Evolutionary conservation across 192 early-diverging fungal genomes (phyloP).

Genomic region (Paraglomus brasilianum): DNA sequence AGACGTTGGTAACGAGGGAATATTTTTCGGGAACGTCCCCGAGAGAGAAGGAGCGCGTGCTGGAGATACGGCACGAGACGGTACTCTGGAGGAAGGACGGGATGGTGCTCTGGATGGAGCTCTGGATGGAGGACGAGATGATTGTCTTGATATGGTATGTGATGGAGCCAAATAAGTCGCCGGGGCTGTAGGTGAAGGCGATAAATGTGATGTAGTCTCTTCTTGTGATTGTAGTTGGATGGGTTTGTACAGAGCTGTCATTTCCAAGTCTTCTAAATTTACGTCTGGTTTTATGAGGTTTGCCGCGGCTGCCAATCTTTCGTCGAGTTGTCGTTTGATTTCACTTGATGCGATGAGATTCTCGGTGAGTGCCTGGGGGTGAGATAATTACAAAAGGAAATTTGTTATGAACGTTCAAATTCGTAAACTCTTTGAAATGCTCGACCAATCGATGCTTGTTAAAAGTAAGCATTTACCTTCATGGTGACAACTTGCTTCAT

Average conservation of each 20-base stretch:
- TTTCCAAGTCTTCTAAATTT: neutral
- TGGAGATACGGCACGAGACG: constrained; percentile 31
- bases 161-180: constrained; percentile 13
- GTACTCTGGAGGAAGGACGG: constrained; percentile 26
- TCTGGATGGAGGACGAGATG: constrained; percentile 29
- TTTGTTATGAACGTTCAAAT: neutral
- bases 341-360: constrained; percentile 28
- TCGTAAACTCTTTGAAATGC: neutral
- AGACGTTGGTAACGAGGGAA: constrained; percentile 23
- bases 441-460: too few relatives aligned
- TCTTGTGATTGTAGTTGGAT: neutral
- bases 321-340: constrained; percentile 22
- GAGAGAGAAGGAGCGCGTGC: constrained; percentile 26
- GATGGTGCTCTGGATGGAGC: constrained; percentile 7
- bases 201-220: neutral
- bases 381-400: neutral
- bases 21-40: neutral
- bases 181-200: neutral
- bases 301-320: neutral
- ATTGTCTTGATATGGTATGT: constrained; percentile 30
- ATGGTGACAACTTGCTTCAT: constrained; percentile 31
- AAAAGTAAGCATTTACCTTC: constrained; percentile 27
- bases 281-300: neutral
- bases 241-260: neutral
- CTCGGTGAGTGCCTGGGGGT: constrained; percentile 23